phyloP scores from a whole-genome alignment of 768 basidiomycete genomes.

The Panaeolus cyanescens region DNA sequence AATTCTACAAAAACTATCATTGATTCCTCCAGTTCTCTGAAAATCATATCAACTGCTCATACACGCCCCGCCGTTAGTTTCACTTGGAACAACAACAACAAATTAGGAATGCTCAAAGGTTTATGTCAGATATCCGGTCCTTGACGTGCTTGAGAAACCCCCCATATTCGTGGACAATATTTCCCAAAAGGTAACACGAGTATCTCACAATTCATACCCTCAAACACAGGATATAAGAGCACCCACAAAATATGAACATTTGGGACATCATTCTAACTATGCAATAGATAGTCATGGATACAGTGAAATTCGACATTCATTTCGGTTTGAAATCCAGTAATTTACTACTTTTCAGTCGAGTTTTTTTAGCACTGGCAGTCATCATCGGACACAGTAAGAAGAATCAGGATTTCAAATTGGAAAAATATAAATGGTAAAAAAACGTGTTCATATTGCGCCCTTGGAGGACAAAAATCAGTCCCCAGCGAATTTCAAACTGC shows the following conservation, averaged over 20 bases:
- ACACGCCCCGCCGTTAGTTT: background rate
- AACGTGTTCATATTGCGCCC: background rate
- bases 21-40: background rate
- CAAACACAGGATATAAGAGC: background rate
- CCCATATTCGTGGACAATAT: background rate
- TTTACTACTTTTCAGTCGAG: background rate
- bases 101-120: background rate
- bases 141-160: constrained; percentile 2
- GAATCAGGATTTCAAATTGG: background rate
- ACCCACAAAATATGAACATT: background rate
- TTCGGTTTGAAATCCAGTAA: background rate
- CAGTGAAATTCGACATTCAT: background rate
- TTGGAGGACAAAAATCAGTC: background rate
- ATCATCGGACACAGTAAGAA: background rate
- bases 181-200: background rate
- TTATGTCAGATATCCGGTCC: background rate
- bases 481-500: background rate
- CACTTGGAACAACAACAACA: background rate
- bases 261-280: background rate
- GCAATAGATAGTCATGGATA: background rate
- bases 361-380: background rate
- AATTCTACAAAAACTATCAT: background rate
- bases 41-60: background rate
- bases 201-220: background rate
- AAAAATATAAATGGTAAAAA: background rate